Base-by-base conservation (phyloP, 202 grass and related monocot species). In the Setaria viridis region DNA sequence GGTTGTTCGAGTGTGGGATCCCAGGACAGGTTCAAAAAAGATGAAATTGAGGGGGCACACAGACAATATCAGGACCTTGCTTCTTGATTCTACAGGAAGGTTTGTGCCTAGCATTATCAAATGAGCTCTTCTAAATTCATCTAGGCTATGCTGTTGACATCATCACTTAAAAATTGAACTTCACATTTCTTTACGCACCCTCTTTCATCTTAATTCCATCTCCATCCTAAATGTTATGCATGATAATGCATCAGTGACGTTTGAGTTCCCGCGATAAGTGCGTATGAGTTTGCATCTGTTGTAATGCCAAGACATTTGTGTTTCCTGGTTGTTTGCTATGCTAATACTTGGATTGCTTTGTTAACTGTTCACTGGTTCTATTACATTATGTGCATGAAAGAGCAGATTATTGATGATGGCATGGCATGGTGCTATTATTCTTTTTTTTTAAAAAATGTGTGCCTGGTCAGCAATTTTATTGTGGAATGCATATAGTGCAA, bases 21-120 rank as follows among this genome's bases (percentile, higher is more conserved):
- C 93, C 51, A 89, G 97, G 82, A 94, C 92, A 60, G 93, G 93
- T 80, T 88, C 90, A 45, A 99, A 99, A 78, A 94, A 87, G 57
- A 87, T 94, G 90, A 96, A 99, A 73, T 87, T 99, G 83, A 93
- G 93, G 94, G 93, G 96, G 54, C 96, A 99, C 88, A 94, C 93
- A 67, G 96, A 99, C 76, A 99, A 99, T 76, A 91, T 99, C 76
- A 92, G 96, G 67, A 80, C 91, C 56, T 96, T 99, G 80, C 93
- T 99, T 69, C 81, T 99, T 82, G 96, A 99, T 88, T 92, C 96
- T 43, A 96, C 91, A 56, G 96, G 93, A 77, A 95, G 93, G 93
- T 98, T 88, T 83, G 89, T 88, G 48, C 79, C 47, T 75, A 79
- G 47, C 21, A 84, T 20, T 58, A 83, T 53, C 62, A 73, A 85